Evolutionary conservation across 1,139 yeast genomes (phyloP), one percentile per base, ranked within the genome.

Genomic region (Maudiozyma humilis): DNA sequence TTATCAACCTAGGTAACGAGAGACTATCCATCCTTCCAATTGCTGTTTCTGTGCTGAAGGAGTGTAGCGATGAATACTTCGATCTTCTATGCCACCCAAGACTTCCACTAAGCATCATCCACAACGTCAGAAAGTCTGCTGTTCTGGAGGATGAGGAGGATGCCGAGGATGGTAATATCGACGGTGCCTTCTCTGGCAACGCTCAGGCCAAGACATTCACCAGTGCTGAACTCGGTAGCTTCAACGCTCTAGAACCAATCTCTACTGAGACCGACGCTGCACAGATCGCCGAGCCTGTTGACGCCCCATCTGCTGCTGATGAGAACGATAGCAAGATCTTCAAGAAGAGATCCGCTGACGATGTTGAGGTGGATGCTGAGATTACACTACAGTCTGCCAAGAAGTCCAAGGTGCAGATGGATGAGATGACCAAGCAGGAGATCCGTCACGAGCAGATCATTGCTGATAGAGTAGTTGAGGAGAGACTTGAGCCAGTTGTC

Each of bases 71-170:
- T 43, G 66, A 64, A 29, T 65, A 72, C 3, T 62, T 85, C 51
- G 78, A 80, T 56, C 71, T 79, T 2, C 69, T 86, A 54, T 73
- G 78, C 48, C 84, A 84, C 54, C 95, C 96, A 32, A 70, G 93
- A 52, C 76, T 87, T 52, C 96, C 96, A 2, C 75, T 86, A 34
- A 64, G 73, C 44, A 72, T 77, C 3, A 55, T 63, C 32, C 65
- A 69, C 43, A 62, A 67, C 40, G 65, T 59, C 30, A 62, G 55
- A 43, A 40, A 46, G 32, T 33, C 46, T 17, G 13, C 16, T 13
- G 4, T 38, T 36, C 51, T 47, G 3, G 61, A 54, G 23, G 60
- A 53, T 36, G 30, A 25, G 31, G n/a, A n/a, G n/a, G n/a, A n/a
- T n/a, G n/a, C n/a, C 27, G 36, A 35, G 15, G 16, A 18, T n/a